These are phyloP conservation scores for Coemansia asiatica DNA, from an alignment of 192 early-diverging fungal species.

Conservation along the genomic window DNA sequence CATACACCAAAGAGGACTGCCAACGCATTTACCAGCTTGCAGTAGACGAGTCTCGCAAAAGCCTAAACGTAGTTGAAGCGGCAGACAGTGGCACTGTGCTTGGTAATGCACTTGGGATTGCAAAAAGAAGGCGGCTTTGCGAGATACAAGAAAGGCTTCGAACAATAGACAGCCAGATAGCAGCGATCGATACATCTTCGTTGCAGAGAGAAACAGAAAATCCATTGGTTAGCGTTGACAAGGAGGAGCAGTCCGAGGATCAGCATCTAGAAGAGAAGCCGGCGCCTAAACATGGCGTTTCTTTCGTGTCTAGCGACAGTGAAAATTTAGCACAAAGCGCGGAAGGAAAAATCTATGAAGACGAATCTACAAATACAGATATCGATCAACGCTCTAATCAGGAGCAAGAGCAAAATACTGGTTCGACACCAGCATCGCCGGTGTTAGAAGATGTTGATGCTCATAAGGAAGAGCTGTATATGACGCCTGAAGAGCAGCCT, in stretches of 20 bases:
- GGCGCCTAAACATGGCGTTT: background rate
- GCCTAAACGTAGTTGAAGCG: background rate
- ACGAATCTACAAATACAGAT: background rate
- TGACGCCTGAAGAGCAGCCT: conserved; percentile 4
- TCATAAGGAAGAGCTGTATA: conserved; percentile 2
- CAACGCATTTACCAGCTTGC: conserved; percentile 21
- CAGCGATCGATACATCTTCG: background rate
- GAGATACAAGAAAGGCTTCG: conserved; percentile 34
- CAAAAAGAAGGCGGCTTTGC: conserved; percentile 26
- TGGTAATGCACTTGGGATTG: conserved; percentile 12
- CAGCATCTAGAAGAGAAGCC: too few relatives aligned
- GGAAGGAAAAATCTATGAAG: background rate
- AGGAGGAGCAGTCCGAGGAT: background rate
- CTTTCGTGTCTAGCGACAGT: background rate
- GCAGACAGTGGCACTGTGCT: conserved; percentile 2
- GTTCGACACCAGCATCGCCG: background rate
- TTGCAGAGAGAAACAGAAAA: background rate
- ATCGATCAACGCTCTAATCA: background rate
- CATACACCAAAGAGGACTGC: conserved; percentile 28
- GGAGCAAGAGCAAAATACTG: background rate
- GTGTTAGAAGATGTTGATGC: background rate
- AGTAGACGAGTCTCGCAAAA: background rate
- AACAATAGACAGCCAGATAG: conserved; percentile 13
- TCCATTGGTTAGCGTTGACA: background rate
- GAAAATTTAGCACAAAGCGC: background rate